Conservation (phyloP, 1,284 basidiomycete species). For the Apiotrichum domesticum region DNA sequence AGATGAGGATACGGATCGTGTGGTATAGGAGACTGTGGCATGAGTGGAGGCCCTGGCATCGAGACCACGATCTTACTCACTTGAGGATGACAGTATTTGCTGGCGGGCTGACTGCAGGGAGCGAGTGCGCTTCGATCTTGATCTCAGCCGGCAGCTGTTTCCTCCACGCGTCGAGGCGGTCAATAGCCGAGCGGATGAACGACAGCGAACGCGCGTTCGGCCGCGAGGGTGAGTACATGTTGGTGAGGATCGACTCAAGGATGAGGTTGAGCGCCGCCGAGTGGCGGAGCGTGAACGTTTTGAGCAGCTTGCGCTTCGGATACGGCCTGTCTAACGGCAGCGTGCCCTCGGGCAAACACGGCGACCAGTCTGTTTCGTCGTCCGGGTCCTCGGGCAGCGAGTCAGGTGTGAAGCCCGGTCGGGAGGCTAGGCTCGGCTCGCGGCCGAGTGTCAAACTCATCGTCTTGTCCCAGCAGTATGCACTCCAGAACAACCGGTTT, state of each 20-base stretch:
- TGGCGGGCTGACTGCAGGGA: constrained; percentile 1
- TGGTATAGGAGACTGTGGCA: constrained; percentile 9
- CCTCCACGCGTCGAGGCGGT: constrained; percentile 3
- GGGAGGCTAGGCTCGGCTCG: constrained; percentile 11
- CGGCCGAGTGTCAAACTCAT: constrained; percentile 10
- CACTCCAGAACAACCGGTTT: constrained; percentile 13
- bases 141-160: constrained; percentile 2
- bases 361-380: constrained; percentile 5
- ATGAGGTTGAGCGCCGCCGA: constrained; percentile 12
- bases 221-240: constrained; percentile 18
- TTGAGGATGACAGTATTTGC: constrained; percentile 13
- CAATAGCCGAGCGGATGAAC: constrained; percentile 8
- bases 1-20: constrained; percentile 12
- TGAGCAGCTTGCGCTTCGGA: constrained; percentile 4
- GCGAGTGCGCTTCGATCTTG: constrained; percentile 1
- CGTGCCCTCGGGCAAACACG: not conserved
- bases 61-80: not conserved
- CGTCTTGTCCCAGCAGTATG: constrained; percentile 20
- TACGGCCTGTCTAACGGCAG: constrained; percentile 1
- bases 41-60: too few relatives aligned
- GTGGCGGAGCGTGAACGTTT: constrained; percentile 10
- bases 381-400: constrained; percentile 7
- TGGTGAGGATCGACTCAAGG: constrained; percentile 18
- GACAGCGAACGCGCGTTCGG: constrained; percentile 13
- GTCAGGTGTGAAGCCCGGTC: constrained; percentile 4